Evolutionary conservation across 805 yeast genomes (phyloP).

Genomic region (Candida germanica): DNA sequence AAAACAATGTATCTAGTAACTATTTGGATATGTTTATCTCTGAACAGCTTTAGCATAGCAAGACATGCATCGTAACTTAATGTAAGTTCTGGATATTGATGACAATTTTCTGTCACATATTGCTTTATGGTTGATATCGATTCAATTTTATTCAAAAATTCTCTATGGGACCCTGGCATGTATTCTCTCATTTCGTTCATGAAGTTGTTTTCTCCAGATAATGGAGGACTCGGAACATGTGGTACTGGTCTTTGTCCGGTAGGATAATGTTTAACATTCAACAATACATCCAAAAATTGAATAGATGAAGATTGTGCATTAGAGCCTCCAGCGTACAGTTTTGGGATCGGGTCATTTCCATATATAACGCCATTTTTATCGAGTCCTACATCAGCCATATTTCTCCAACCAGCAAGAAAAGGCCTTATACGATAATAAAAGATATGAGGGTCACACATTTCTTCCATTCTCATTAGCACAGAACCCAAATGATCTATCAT

Average conservation of each 20-base stretch:
- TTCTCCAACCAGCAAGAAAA: slow-evolving; percentile 89
- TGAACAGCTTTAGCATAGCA: slow-evolving; percentile 81
- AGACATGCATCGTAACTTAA: slow-evolving; percentile 84
- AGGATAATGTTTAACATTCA: slow-evolving; percentile 74
- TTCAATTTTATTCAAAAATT: slow-evolving; percentile 63
- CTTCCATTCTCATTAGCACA: slow-evolving; percentile 78
- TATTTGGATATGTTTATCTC: slow-evolving; percentile 91
- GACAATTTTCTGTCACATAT: slow-evolving; percentile 47
- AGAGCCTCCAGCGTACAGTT: slow-evolving; percentile 80
- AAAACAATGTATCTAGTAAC: slow-evolving; percentile 83
- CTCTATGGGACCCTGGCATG: slow-evolving; percentile 86
- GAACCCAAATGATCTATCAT: slow-evolving; percentile 70
- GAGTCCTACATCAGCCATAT: slow-evolving; percentile 84
- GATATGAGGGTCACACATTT: slow-evolving; percentile 91
- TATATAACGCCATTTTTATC: slow-evolving; percentile 67
- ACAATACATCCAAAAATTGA: slow-evolving; percentile 76
- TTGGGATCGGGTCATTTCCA: slow-evolving; percentile 58
- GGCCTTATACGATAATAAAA: slow-evolving; percentile 87
- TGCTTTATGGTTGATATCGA: slow-evolving; percentile 59
- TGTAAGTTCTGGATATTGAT: slow-evolving; percentile 51
- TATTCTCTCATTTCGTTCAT: slow-evolving; percentile 81
- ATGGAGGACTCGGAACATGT: slow-evolving; percentile 8
- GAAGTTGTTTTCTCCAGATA: slow-evolving; percentile 39
- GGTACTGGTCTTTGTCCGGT: slow-evolving; percentile 56
- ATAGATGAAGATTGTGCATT: slow-evolving; percentile 91